Conservation (phyloP, 2,329 filamentous ascomycete genomes). For the Paecilomyces sp. region DNA sequence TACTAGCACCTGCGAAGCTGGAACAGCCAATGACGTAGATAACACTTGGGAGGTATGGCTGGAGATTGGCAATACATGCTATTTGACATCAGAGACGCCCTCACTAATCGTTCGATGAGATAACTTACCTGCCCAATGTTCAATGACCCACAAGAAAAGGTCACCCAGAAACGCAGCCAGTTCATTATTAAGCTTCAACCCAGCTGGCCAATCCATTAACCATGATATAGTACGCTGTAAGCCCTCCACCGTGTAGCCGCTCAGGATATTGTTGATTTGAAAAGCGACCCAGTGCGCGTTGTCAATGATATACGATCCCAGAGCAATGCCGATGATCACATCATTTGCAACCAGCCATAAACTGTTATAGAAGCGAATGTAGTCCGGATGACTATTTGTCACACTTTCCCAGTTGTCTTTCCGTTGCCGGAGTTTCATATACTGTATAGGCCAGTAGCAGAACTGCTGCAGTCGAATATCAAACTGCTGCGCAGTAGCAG, state of each 20-base stretch:
- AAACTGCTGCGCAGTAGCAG: conserved; percentile 92
- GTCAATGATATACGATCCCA: conserved; percentile 95
- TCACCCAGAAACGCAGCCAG: conserved; percentile 91
- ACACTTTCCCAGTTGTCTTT: conserved; percentile 94
- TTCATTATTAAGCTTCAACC: conserved; percentile 90
- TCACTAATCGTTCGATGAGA: not conserved
- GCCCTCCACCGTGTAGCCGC: conserved; percentile 78
- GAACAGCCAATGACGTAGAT: conserved; percentile 93
- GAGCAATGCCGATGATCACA: conserved; percentile 93
- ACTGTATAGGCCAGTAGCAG: conserved; percentile 98
- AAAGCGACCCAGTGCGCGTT: conserved; percentile 79
- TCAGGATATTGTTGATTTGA: conserved; percentile 68
- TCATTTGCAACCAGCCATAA: conserved; percentile 98
- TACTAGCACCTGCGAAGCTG: conserved; percentile 89
- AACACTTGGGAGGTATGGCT: conserved; percentile 73
- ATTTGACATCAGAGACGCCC: conserved; percentile 10
- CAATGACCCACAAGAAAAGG: conserved; percentile 95
- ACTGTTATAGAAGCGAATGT: conserved; percentile 98
- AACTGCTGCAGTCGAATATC: conserved; percentile 97
- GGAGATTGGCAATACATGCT: conserved; percentile 70
- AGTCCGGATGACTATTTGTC: conserved; percentile 90
- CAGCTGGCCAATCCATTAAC: conserved; percentile 93
- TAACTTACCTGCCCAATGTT: conserved; percentile 81
- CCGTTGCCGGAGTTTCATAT: conserved; percentile 78
- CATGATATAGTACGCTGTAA: conserved; percentile 84